Percentiles rank a stretch among this genome's conserved stretches.
Conservation (phyloP, 164 flowering plant species). For the Liriodendron chinense region DNA sequence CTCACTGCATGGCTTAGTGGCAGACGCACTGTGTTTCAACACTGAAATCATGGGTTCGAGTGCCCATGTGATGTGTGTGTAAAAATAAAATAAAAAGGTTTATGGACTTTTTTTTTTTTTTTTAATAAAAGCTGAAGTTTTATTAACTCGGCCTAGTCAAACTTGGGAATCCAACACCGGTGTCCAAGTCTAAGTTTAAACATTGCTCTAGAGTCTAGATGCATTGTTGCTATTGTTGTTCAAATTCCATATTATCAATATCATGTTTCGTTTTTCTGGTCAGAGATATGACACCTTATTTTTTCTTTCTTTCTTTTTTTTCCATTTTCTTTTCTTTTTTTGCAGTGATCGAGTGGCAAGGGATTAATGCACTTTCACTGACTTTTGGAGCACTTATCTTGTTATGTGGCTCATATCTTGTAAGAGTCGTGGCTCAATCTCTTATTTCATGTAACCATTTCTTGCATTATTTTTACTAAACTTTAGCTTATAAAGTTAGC, state of each 20-base stretch:
- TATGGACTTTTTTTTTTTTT: background rate
- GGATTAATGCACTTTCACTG: constrained; percentile 45
- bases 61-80: background rate
- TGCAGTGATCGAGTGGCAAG: constrained; percentile 61
- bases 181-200: background rate
- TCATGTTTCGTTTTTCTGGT: background rate
- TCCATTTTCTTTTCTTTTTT: constrained; percentile 1
- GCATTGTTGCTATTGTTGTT: background rate
- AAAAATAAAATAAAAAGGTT: background rate
- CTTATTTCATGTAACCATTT: background rate
- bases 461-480: background rate
- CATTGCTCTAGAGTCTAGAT: background rate
- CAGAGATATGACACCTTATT: background rate
- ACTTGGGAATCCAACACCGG: no score
- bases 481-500: background rate
- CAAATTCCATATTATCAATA: background rate
- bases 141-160: no score
- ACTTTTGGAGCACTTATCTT: constrained; percentile 31
- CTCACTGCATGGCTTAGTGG: no score
- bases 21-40: no score
- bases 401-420: constrained; percentile 66
- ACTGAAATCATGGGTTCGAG: no score
- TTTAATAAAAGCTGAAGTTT: no score
- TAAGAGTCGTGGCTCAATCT: constrained; percentile 35
- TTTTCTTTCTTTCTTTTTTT: constrained; percentile 6